A percentile compares a stretch with the other conserved stretches of the same genome.
phyloP scores from a whole-genome alignment of 495 filamentous ascomycete genomes.

The Elasticomyces elasticus region DNA sequence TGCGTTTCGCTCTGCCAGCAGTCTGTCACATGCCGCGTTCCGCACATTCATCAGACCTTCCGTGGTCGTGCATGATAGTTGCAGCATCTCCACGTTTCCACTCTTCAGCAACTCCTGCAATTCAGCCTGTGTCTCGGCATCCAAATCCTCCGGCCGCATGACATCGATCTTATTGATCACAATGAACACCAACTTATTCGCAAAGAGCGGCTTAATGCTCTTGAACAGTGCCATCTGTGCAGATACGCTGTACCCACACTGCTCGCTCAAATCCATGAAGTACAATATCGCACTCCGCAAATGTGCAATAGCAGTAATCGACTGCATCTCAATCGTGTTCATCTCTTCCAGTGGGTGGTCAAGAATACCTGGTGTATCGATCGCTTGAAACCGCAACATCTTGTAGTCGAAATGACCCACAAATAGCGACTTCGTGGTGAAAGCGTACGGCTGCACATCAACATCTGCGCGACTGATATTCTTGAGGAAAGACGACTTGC shows the following conservation, averaged over 20 bases:
- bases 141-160: constrained; percentile 75
- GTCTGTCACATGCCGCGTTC: constrained; percentile 84
- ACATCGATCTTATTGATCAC: constrained; percentile 98
- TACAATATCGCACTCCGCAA: constrained; percentile 87
- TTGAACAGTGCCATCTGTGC: constrained; percentile 90
- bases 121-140: constrained; percentile 64
- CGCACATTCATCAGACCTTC: constrained; percentile 92
- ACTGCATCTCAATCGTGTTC: constrained; percentile 99
- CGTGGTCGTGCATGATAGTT: constrained; percentile 86
- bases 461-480: constrained; percentile 92
- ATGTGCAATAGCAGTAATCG: constrained; percentile 94
- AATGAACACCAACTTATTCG: constrained; percentile 92
- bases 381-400: constrained; percentile 86
- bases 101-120: constrained; percentile 71
- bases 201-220: constrained; percentile 90
- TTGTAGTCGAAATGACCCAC: constrained; percentile 99
- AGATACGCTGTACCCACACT: constrained; percentile 88
- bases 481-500: constrained; percentile 89
- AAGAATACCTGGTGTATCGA: constrained; percentile 85
- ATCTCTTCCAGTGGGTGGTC: constrained; percentile 98
- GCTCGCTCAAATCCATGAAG: constrained; percentile 97
- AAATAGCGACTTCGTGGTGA: constrained; percentile 95
- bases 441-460: constrained; percentile 95
- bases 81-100: constrained; percentile 74
- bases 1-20: constrained; percentile 83